A percentile compares a stretch with the other conserved stretches of the same genome.
These are phyloP conservation scores for Aureobasidium pullulans DNA, from an alignment of 2,329 filamentous ascomycete genomes.

Conservation along the genomic window DNA sequence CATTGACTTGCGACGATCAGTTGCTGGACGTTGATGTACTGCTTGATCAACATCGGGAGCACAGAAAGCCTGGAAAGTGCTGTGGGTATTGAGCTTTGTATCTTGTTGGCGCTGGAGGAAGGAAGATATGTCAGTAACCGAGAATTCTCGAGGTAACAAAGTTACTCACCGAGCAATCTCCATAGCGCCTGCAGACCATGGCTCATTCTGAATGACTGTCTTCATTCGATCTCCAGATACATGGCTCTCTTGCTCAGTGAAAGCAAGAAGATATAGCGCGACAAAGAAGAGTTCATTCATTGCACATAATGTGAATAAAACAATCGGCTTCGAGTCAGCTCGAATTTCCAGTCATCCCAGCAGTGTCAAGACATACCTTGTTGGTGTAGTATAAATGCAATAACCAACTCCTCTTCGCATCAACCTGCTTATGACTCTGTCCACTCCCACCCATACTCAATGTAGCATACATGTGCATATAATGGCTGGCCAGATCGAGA, in stretches of 20 bases:
- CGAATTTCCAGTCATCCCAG: neutral
- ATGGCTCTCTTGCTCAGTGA: slow-evolving; percentile 45
- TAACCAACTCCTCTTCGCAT: slow-evolving; percentile 78
- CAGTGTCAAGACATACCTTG: slow-evolving; percentile 55
- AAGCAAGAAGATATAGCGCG: slow-evolving; percentile 90
- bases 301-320: slow-evolving; percentile 82
- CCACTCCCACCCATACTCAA: slow-evolving; percentile 75
- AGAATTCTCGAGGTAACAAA: neutral
- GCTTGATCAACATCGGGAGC: slow-evolving; percentile 84
- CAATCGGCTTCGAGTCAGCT: slow-evolving; percentile 49
- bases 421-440: slow-evolving; percentile 86
- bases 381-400: slow-evolving; percentile 96
- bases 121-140: neutral
- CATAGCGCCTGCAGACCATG: slow-evolving; percentile 84
- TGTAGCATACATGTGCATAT: slow-evolving; percentile 98
- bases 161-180: slow-evolving; percentile 62
- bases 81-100: slow-evolving; percentile 57
- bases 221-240: neutral
- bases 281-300: slow-evolving; percentile 97
- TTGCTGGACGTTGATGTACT: slow-evolving; percentile 88
- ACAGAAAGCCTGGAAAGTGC: slow-evolving; percentile 70
- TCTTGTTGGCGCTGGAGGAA: slow-evolving; percentile 50
- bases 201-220: slow-evolving; percentile 70
- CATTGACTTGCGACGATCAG: slow-evolving; percentile 85
- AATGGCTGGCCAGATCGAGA: slow-evolving; percentile 90